A percentile compares a stretch with the other conserved stretches of the same genome.
Conservation (phyloP, 257 asterid species). For the Solanum peruvianum region DNA sequence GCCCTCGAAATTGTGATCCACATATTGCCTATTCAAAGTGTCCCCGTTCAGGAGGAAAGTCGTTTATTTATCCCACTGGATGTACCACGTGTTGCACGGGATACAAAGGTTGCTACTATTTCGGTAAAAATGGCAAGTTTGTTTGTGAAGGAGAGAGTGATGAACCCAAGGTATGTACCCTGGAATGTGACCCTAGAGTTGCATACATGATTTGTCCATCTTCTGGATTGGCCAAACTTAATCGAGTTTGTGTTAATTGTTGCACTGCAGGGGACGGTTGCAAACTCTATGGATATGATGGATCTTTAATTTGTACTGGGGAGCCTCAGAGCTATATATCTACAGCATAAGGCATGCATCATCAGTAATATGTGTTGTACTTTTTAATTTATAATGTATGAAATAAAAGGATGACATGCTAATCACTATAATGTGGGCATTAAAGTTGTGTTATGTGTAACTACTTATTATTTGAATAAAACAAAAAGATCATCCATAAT, state of each 20-base stretch:
- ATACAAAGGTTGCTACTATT: background rate
- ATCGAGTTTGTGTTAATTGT: constrained; percentile 2
- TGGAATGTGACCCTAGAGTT: background rate
- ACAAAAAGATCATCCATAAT: too few relatives aligned
- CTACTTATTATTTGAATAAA: too few relatives aligned
- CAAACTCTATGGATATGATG: background rate
- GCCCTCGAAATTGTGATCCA: background rate
- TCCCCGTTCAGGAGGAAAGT: background rate
- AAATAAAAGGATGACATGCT: background rate
- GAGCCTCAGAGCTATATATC: background rate
- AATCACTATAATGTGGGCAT: too few relatives aligned
- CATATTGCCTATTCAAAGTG: background rate
- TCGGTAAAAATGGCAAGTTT: background rate
- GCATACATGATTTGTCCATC: constrained; percentile 9
- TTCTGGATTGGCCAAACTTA: background rate
- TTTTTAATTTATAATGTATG: background rate
- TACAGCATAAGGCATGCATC: background rate
- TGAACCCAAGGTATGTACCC: background rate
- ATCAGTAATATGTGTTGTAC: background rate
- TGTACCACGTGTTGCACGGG: background rate
- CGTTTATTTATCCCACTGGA: background rate
- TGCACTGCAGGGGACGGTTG: constrained; percentile 1
- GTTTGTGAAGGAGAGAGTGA: background rate
- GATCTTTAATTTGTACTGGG: background rate
- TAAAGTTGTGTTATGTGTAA: too few relatives aligned